phyloP scores from a whole-genome alignment of 2,329 filamentous ascomycete genomes.

The Talaromyces albobiverticillius region DNA sequence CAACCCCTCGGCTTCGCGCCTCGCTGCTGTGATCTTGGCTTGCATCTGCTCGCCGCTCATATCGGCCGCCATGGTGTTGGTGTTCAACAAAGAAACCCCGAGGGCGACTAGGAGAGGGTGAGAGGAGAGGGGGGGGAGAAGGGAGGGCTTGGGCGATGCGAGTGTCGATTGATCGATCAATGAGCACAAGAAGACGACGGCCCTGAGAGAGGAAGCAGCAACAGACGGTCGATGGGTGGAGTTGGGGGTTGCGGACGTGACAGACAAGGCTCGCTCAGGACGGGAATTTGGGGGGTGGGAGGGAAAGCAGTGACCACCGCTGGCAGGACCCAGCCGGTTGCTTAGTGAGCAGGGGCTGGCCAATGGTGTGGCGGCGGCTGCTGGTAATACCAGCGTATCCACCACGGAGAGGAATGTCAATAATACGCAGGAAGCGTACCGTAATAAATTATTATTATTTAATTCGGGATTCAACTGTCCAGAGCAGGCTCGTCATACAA shows the following conservation, averaged over 20 bases:
- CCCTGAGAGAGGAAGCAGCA: background rate
- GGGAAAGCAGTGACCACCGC: constrained; percentile 6
- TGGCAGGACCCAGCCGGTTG: constrained; percentile 5
- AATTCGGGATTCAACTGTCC: too few relatives aligned
- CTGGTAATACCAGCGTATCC: background rate
- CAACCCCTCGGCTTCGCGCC: constrained; percentile 94
- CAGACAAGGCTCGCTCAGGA: background rate
- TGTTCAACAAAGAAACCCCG: constrained; percentile 16
- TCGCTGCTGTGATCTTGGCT: constrained; percentile 84
- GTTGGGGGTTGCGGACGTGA: background rate
- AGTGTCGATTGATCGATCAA: background rate
- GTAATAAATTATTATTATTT: too few relatives aligned
- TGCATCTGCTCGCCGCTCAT: constrained; percentile 68
- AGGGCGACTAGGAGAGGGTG: constrained; percentile 27
- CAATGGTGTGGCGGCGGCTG: constrained; percentile 9
- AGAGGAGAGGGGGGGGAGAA: constrained; percentile 16
- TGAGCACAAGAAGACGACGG: background rate
- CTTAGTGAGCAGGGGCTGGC: constrained; percentile 15
- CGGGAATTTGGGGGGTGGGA: constrained; percentile 11
- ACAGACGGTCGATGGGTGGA: constrained; percentile 3
- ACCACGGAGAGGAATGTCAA: background rate
- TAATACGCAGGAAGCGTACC: background rate
- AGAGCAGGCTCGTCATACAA: too few relatives aligned
- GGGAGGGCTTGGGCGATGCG: background rate
- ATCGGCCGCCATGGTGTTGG: constrained; percentile 44